These are phyloP conservation scores for Phanerodontia chrysosporium DNA, from an alignment of 768 basidiomycete genomes.

Conservation along the genomic window DNA sequence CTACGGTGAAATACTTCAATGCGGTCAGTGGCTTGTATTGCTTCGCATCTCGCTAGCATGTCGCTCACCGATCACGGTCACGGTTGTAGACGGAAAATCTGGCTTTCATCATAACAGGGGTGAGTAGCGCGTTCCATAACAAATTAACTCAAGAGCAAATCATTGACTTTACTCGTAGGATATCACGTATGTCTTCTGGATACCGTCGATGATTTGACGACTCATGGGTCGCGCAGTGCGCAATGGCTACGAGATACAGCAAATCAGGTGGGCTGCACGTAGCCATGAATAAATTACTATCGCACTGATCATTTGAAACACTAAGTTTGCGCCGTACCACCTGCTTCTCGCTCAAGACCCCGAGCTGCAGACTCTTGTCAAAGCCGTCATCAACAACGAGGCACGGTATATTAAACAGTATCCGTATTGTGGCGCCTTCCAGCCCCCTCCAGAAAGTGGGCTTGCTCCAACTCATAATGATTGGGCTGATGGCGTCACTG, in stretches of 20 bases:
- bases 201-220: slow-evolving; percentile 10
- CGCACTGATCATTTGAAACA: too few relatives aligned
- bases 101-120: slow-evolving; percentile 79
- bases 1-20: slow-evolving; percentile 74
- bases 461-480: slow-evolving; percentile 53
- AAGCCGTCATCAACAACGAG: slow-evolving; percentile 81
- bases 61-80: neutral
- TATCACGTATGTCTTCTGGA: slow-evolving; percentile 53
- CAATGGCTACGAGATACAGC: slow-evolving; percentile 83
- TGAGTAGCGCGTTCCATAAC: slow-evolving; percentile 32
- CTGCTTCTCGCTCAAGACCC: slow-evolving; percentile 52
- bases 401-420: slow-evolving; percentile 67
- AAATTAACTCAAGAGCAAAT: too few relatives aligned
- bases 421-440: slow-evolving; percentile 80
- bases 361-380: slow-evolving; percentile 60
- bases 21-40: slow-evolving; percentile 32
- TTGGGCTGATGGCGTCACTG: slow-evolving; percentile 64
- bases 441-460: slow-evolving; percentile 74
- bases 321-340: slow-evolving; percentile 75
- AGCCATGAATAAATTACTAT: too few relatives aligned
- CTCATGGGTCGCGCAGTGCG: slow-evolving; percentile 41
- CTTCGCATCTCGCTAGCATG: neutral
- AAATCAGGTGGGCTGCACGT: slow-evolving; percentile 61
- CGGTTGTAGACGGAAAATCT: slow-evolving; percentile 52
- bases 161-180: too few relatives aligned